Evolutionary conservation across 106 monocot genomes (phyloP).

Genomic region (Apostasia shenzhenica): DNA sequence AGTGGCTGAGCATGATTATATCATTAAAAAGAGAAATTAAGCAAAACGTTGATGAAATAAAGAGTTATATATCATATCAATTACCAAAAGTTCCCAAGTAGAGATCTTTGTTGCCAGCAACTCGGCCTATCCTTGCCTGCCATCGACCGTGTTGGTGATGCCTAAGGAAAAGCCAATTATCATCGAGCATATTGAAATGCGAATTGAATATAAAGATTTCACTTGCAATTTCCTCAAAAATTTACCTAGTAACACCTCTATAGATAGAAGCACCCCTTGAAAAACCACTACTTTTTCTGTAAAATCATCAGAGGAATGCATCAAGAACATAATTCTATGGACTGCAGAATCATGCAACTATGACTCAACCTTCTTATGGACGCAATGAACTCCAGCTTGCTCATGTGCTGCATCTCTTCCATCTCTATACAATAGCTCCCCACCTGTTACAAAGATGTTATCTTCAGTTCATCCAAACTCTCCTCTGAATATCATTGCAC

Average conservation of each 20-base stretch:
- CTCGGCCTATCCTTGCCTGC: slow-evolving; percentile 95
- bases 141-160: slow-evolving; percentile 94
- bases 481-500: too few species aligned
- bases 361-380: slow-evolving; percentile 55
- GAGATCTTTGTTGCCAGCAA: slow-evolving; percentile 94
- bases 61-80: background rate
- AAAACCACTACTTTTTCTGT: slow-evolving; percentile 45
- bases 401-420: slow-evolving; percentile 73
- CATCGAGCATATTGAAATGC: background rate
- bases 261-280: slow-evolving; percentile 46
- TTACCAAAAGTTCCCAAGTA: slow-evolving; percentile 93
- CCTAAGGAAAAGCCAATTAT: slow-evolving; percentile 26
- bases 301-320: background rate
- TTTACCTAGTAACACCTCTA: slow-evolving; percentile 36
- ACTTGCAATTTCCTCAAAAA: background rate
- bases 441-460: slow-evolving; percentile 13
- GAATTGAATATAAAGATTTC: background rate
- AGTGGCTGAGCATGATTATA: slow-evolving; percentile 19
- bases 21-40: background rate
- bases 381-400: slow-evolving; percentile 66
- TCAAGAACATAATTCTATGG: background rate
- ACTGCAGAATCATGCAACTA: background rate
- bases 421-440: slow-evolving; percentile 43
- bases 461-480: too few species aligned
- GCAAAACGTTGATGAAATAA: background rate